A percentile compares a stretch with the other conserved stretches of the same genome.
These are phyloP conservation scores for Aegle marmelos DNA, from an alignment of 345 rosid genomes.

Conservation along the genomic window DNA sequence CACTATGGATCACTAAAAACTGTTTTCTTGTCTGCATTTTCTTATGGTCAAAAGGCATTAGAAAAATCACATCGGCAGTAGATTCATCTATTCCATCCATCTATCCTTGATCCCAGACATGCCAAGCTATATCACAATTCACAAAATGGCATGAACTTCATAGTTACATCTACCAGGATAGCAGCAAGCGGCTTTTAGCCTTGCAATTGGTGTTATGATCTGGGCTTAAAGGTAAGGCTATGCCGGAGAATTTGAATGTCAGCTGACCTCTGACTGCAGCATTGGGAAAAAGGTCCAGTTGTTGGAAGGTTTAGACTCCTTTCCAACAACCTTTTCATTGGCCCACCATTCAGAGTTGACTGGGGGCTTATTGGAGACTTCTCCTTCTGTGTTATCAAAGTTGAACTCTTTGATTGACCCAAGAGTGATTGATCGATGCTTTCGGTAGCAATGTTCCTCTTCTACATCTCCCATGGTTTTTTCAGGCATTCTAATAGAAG, in stretches of 20 bases:
- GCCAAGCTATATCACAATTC: conserved; percentile 7
- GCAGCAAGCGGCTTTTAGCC: conserved; percentile 3
- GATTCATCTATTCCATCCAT: conserved; percentile 1
- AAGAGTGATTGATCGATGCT: conserved; percentile 57
- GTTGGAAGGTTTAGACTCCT: conserved; percentile 48
- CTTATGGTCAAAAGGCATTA: conserved; percentile 13
- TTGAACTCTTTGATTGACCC: conserved; percentile 89
- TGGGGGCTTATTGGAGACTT: conserved; percentile 40
- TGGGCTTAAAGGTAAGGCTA: background rate
- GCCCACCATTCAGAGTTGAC: conserved; percentile 85
- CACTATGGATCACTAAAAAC: conserved; percentile 27
- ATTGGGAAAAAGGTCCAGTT: conserved; percentile 88
- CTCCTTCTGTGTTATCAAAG: conserved; percentile 65
- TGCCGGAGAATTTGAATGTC: conserved; percentile 22
- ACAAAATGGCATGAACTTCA: conserved; percentile 16
- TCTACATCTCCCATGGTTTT: conserved; percentile 44
- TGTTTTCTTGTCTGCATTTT: conserved; percentile 13
- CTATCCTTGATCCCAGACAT: conserved; percentile 11
- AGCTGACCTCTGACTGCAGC: conserved; percentile 72
- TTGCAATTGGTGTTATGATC: conserved; percentile 5
- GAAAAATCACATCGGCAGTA: conserved; percentile 15
- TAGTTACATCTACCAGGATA: conserved; percentile 17
- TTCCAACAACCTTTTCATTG: conserved; percentile 69
- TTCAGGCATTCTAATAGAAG: conserved; percentile 24
- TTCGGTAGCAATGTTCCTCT: conserved; percentile 44